Percentiles rank a stretch among this genome's conserved stretches.
Evolutionary conservation across 2,329 filamentous ascomycete species (phyloP).

Genomic region (Trichoderma atroviride): DNA sequence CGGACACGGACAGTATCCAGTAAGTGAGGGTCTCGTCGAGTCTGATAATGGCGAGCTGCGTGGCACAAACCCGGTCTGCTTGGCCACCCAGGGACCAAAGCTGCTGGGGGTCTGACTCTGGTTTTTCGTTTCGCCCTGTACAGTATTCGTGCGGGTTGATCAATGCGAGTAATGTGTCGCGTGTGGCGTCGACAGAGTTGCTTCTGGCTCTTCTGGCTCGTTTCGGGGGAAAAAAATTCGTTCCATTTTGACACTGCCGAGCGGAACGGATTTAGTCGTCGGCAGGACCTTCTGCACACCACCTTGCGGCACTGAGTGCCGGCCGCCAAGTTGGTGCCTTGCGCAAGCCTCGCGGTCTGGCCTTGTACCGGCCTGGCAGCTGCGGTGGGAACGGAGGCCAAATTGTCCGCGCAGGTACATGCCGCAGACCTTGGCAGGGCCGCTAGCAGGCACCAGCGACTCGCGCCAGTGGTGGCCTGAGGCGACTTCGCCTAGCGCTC

Average conservation of each 20-base stretch:
- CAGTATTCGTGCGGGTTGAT: neutral
- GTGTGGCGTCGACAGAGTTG: neutral
- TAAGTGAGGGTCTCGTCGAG: neutral
- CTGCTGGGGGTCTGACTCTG: neutral
- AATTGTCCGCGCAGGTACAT: slow-evolving; percentile 10
- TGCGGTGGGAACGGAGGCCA: neutral
- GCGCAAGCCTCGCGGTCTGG: neutral
- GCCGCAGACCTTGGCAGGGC: neutral
- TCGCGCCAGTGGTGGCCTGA: neutral
- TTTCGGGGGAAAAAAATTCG: neutral
- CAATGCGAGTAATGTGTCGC: neutral
- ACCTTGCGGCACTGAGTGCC: slow-evolving; percentile 20
- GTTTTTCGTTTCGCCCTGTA: neutral
- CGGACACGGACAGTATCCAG: slow-evolving; percentile 6
- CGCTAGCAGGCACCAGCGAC: neutral
- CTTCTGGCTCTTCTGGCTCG: neutral
- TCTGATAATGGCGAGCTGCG: neutral
- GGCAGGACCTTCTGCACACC: slow-evolving; percentile 13
- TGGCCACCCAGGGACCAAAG: slow-evolving; percentile 5
- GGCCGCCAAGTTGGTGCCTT: slow-evolving; percentile 20
- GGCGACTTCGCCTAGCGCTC: neutral
- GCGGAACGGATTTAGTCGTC: neutral
- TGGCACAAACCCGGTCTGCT: neutral
- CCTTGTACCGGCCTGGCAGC: neutral
- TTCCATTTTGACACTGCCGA: slow-evolving; percentile 8